phyloP scores from a whole-genome alignment of 768 basidiomycete genomes.

The Rhizopogon roseolus region DNA sequence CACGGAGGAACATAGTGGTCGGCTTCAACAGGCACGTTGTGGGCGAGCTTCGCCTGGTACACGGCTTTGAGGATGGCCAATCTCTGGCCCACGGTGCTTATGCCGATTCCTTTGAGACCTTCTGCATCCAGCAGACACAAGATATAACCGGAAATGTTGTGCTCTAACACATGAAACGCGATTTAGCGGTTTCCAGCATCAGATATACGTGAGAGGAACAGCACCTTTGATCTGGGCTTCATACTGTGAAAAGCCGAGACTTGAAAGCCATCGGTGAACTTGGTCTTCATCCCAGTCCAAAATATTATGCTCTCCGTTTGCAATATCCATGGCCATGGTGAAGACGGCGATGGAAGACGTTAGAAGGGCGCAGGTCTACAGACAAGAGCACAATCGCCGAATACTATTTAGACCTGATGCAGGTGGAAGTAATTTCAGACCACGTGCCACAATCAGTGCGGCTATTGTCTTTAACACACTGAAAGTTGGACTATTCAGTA shows the following conservation, averaged over 20 bases:
- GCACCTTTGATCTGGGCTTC: conserved; percentile 76
- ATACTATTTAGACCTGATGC: not conserved
- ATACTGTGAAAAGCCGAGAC: conserved; percentile 82
- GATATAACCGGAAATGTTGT: conserved; percentile 89
- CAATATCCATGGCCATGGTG: conserved; percentile 24
- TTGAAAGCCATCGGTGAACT: conserved; percentile 75
- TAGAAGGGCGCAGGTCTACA: conserved; percentile 1
- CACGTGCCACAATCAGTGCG: not conserved
- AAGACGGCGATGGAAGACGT: not conserved
- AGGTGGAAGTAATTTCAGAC: not conserved
- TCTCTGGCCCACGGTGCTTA: conserved; percentile 88
- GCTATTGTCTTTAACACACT: too few species aligned
- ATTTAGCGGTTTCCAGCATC: not conserved
- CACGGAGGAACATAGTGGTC: conserved; percentile 89
- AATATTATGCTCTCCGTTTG: conserved; percentile 31
- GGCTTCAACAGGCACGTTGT: conserved; percentile 77
- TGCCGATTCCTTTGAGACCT: conserved; percentile 78
- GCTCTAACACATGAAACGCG: conserved; percentile 46
- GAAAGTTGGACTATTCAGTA: not conserved
- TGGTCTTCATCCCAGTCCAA: conserved; percentile 71
- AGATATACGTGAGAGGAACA: conserved; percentile 10
- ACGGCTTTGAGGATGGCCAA: conserved; percentile 89
- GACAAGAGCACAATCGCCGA: conserved; percentile 1
- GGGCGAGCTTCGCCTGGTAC: conserved; percentile 81
- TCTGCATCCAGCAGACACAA: conserved; percentile 83